Conservation (phyloP, 306 rosid species). For the Medicago lupulina region DNA sequence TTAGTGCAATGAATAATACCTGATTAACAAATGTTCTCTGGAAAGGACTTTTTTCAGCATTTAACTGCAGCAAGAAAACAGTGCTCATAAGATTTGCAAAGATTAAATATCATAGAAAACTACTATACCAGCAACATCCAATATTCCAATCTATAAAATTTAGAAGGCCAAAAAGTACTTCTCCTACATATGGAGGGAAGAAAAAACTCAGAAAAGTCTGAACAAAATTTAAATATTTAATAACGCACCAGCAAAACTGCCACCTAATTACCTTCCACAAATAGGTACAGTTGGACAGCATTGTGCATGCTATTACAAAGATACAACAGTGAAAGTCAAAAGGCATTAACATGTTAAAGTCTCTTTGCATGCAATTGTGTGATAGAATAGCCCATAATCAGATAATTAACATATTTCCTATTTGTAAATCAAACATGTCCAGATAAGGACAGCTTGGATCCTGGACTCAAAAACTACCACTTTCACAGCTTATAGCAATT, state of each 20-base stretch:
- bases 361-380: constrained; percentile 8
- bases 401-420: background rate
- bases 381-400: constrained; percentile 2
- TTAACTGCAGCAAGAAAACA: constrained; percentile 73
- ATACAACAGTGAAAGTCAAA: background rate
- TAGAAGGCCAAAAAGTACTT: constrained; percentile 28
- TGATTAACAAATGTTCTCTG: constrained; percentile 96
- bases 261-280: constrained; percentile 34
- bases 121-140: constrained; percentile 14
- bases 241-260: constrained; percentile 21
- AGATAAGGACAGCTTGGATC: constrained; percentile 4
- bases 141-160: constrained; percentile 17
- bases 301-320: constrained; percentile 10
- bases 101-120: constrained; percentile 25
- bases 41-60: constrained; percentile 95
- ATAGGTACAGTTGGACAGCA: constrained; percentile 1
- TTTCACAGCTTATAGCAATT: constrained; percentile 17
- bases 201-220: constrained; percentile 16
- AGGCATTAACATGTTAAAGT: background rate
- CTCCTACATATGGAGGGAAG: constrained; percentile 22
- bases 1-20: constrained; percentile 55
- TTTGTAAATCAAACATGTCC: constrained; percentile 21
- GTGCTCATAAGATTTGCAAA: constrained; percentile 38
- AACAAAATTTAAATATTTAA: constrained; percentile 27
- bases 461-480: constrained; percentile 31